Evolutionary conservation across 805 yeast genomes (phyloP).

Genomic region (Clavispora fructus): DNA sequence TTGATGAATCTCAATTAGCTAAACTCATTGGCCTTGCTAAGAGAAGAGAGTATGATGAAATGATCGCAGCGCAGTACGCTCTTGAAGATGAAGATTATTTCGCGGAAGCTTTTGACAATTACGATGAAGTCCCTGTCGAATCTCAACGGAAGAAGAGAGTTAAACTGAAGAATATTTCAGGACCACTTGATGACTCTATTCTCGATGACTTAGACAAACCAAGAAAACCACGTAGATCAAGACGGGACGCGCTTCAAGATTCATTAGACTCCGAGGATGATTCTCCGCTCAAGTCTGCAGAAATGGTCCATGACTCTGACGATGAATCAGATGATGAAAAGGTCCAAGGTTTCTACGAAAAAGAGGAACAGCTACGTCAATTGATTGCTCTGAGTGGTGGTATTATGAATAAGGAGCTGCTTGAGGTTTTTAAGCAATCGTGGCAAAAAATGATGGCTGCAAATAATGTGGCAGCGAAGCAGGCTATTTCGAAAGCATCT

Average conservation of each 20-base stretch:
- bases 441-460: conserved; percentile 10
- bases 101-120: conserved; percentile 16
- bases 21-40: conserved; percentile 14
- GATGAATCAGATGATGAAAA: conserved; percentile 58
- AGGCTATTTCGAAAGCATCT: conserved; percentile 9
- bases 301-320: conserved; percentile 55
- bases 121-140: conserved; percentile 24
- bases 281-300: conserved; percentile 41
- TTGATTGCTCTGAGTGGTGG: conserved; percentile 34
- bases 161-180: not conserved
- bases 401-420: conserved; percentile 23
- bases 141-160: not conserved
- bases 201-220: conserved; percentile 3
- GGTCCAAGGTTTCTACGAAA: conserved; percentile 47
- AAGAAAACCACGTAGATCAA: conserved; percentile 2
- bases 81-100: conserved; percentile 22
- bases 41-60: conserved; percentile 14
- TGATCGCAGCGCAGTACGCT: conserved; percentile 6
- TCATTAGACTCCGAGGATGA: conserved; percentile 23
- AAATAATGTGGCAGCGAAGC: not conserved
- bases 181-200: not conserved
- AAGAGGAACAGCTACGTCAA: conserved; percentile 47
- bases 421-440: conserved; percentile 10
- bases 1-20: conserved; percentile 3
- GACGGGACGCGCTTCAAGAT: not conserved